A percentile compares a stretch with the other conserved stretches of the same genome.
phyloP scores from a whole-genome alignment of 345 rosid genomes.

The Melastoma malabathricum region DNA sequence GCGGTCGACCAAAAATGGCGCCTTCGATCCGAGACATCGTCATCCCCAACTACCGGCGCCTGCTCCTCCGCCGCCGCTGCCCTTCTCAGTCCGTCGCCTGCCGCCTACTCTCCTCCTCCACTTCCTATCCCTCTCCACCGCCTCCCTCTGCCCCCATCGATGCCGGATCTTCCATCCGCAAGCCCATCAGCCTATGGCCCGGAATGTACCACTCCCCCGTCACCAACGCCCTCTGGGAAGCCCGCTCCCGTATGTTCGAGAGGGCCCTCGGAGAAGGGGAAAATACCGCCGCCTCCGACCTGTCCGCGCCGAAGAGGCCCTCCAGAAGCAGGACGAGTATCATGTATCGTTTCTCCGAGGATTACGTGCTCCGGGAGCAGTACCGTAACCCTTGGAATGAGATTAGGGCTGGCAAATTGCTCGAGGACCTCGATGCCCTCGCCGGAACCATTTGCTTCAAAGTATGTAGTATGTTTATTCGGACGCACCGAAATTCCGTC shows the following conservation, averaged over 20 bases:
- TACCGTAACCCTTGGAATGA: constrained; percentile 84
- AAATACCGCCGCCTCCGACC: constrained; percentile 13
- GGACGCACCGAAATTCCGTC: too few species aligned
- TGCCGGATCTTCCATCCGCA: constrained; percentile 71
- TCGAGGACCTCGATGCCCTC: constrained; percentile 94
- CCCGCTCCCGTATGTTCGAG: constrained; percentile 55
- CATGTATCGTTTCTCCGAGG: constrained; percentile 58
- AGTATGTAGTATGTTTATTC: constrained; percentile 23
- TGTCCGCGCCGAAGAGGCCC: constrained; percentile 37
- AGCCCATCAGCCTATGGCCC: constrained; percentile 85
- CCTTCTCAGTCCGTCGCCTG: too few species aligned
- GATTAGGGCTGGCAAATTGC: constrained; percentile 65
- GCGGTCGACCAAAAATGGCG: too few species aligned
- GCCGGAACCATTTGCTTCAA: constrained; percentile 79
- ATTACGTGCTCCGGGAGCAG: constrained; percentile 64
- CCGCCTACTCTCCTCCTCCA: too few species aligned
- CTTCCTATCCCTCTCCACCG: constrained; percentile 30
- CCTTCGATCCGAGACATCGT: too few species aligned
- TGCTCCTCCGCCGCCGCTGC: too few species aligned
- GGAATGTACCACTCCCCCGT: constrained; percentile 95
- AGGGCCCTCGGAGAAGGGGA: constrained; percentile 10
- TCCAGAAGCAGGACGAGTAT: constrained; percentile 61
- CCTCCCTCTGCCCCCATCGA: constrained; percentile 35
- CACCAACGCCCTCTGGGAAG: constrained; percentile 88
- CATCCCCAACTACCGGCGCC: too few species aligned